These are phyloP conservation scores for Neonectria hederae DNA, from an alignment of 2,329 filamentous ascomycete genomes.

Conservation along the genomic window DNA sequence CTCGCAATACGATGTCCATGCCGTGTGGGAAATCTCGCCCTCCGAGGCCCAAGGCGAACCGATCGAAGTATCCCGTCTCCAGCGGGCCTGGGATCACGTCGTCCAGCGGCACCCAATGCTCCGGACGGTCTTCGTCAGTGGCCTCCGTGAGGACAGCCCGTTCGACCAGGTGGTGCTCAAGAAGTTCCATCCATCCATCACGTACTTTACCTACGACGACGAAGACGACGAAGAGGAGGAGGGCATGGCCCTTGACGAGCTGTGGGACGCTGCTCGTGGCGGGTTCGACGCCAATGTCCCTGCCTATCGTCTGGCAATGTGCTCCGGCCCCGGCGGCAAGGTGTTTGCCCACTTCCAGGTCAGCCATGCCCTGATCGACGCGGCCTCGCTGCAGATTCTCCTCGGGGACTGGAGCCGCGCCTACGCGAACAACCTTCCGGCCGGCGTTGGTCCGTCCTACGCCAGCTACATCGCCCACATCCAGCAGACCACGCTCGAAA, in stretches of 20 bases:
- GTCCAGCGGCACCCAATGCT: constrained; percentile 12
- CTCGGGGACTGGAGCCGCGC: not conserved
- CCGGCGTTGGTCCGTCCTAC: not conserved
- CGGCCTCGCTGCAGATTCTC: constrained; percentile 2
- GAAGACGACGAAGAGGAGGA: not conserved
- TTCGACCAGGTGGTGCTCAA: constrained; percentile 25
- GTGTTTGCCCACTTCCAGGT: constrained; percentile 12
- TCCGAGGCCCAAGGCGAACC: not conserved
- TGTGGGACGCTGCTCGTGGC: not conserved
- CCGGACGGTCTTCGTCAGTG: constrained; percentile 30
- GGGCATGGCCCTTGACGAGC: not conserved
- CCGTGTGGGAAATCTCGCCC: constrained; percentile 7
- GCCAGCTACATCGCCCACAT: constrained; percentile 7
- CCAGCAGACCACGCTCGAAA: constrained; percentile 8
- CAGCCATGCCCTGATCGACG: constrained; percentile 22
- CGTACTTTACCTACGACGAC: not conserved
- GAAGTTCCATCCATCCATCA: not conserved
- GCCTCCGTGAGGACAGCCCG: constrained; percentile 3
- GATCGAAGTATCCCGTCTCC: not conserved
- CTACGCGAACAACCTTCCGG: not conserved
- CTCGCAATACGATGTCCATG: constrained; percentile 12
- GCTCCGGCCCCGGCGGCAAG: not conserved
- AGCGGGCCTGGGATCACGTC: constrained; percentile 9
- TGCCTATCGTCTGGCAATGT: constrained; percentile 1
- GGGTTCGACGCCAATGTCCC: not conserved